Evolutionary conservation across 805 yeast genomes (phyloP), one percentile per base, ranked within the genome.

Genomic region (Barnettozyma populi): DNA sequence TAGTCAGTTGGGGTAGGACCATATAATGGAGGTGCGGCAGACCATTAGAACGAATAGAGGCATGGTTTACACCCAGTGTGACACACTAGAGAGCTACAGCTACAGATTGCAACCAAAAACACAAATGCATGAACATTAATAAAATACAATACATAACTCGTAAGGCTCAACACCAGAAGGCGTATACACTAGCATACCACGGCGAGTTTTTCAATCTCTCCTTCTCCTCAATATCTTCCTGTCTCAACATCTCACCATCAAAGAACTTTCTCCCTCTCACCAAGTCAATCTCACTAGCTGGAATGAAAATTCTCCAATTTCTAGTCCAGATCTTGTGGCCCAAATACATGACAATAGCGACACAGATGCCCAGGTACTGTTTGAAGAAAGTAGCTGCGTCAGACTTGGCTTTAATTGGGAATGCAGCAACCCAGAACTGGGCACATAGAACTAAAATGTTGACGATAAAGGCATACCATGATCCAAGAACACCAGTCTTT

Each of bases 391-490:
- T 62, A 29, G 55, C 57, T 10, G 69, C 73, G 49, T 55, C 53
- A 46, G 68, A 70, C 10, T 76, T 75, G 16, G 41, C 44, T 9
- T 57, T 77, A 36, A 82, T 62, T 27, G 88, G 86, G 57, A 71
- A 80, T 44, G 80, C 64, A 7, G 86, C 82, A 36, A 80, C 73
- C 82, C 85, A 82, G 62, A 82, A 79, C 58, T 80, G 86, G 3
- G 79, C 82, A 40, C 74, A 61, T 19, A 80, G 56, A 19, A 80
- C 71, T 48, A 80, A 66, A 8, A 67, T 39, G 58, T 78, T 75
- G 50, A 81, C 61, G 5, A 69, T 39, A 7, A 76, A 58, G 8
- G 80, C 82, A 54, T 71, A 69, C 54, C 63, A 69, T 1, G 84
- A 78, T 13, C 84, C 84, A 62, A 63, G 66, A 7, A 68, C 62